These are phyloP conservation scores for Yamadazyma paraphyllophila DNA, from an alignment of 805 yeast species.

Conservation along the genomic window DNA sequence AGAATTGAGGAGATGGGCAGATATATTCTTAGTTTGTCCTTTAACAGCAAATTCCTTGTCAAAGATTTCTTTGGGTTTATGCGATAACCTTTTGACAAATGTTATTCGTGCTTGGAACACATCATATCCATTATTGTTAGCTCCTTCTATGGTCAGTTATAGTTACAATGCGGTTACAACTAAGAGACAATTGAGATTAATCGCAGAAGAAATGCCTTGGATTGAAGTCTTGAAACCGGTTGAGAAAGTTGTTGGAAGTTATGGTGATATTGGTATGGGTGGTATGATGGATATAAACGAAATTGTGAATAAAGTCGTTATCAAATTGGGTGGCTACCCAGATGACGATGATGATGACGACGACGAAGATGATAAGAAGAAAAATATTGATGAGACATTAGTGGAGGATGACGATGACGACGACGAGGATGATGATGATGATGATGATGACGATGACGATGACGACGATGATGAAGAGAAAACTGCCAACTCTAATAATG, in stretches of 20 bases:
- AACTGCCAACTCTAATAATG: slow-evolving; percentile 22
- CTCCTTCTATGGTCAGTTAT: slow-evolving; percentile 94
- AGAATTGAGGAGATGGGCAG: slow-evolving; percentile 96
- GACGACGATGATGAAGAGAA: slow-evolving; percentile 20
- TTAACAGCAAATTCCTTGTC: slow-evolving; percentile 89
- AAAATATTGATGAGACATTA: slow-evolving; percentile 33
- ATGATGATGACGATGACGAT: slow-evolving; percentile 26
- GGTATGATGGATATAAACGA: slow-evolving; percentile 99
- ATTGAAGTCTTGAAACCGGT: slow-evolving; percentile 91
- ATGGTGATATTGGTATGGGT: slow-evolving; percentile 99
- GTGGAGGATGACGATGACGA: slow-evolving; percentile 47
- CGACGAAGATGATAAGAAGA: slow-evolving; percentile 24
- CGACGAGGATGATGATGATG: slow-evolving; percentile 45
- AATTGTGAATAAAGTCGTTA: slow-evolving; percentile 79
- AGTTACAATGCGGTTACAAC: slow-evolving; percentile 89
- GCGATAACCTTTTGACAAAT: slow-evolving; percentile 88
- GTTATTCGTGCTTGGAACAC: slow-evolving; percentile 96
- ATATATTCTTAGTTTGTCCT: slow-evolving; percentile 89
- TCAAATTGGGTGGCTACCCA: slow-evolving; percentile 57
- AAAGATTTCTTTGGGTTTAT: slow-evolving; percentile 84
- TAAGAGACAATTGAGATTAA: slow-evolving; percentile 70
- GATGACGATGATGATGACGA: slow-evolving; percentile 52
- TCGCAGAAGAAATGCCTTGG: slow-evolving; percentile 92
- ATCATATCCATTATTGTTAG: slow-evolving; percentile 79
- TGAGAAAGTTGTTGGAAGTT: slow-evolving; percentile 87